These are phyloP conservation scores for Prosopis cineraria DNA, from an alignment of 306 rosid genomes.

Conservation along the genomic window DNA sequence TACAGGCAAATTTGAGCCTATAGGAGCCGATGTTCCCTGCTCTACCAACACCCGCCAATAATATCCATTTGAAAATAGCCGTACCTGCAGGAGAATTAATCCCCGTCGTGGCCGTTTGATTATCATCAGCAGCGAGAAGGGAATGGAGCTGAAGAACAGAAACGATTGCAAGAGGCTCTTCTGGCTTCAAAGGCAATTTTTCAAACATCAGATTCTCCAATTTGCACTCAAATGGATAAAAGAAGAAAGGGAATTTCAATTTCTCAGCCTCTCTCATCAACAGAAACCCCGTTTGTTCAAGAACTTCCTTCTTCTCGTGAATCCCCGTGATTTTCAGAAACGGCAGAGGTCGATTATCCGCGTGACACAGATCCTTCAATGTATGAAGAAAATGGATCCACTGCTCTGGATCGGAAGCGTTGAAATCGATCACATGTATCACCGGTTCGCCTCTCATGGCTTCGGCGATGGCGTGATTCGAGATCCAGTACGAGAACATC, in stretches of 20 bases:
- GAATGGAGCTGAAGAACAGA: constrained; percentile 68
- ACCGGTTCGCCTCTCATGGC: constrained; percentile 57
- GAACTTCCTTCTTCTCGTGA: constrained; percentile 60
- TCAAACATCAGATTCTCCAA: constrained; percentile 60
- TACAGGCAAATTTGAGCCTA: too few species aligned
- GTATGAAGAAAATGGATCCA: constrained; percentile 58
- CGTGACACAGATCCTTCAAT: constrained; percentile 42
- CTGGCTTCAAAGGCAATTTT: constrained; percentile 55
- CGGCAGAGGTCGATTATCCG: constrained; percentile 40
- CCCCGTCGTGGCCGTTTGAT: background rate
- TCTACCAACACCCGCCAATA: background rate
- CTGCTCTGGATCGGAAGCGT: constrained; percentile 55
- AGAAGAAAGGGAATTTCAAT: constrained; percentile 54
- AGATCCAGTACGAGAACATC: constrained; percentile 50
- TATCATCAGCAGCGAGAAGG: constrained; percentile 55
- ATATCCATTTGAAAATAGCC: background rate
- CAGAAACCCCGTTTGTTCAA: constrained; percentile 48
- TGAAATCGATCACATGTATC: constrained; percentile 70
- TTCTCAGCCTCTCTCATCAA: constrained; percentile 59
- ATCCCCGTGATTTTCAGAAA: constrained; percentile 58
- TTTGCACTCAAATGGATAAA: constrained; percentile 51
- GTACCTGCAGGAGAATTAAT: background rate
- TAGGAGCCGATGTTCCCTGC: too few species aligned
- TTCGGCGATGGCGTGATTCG: constrained; percentile 68
- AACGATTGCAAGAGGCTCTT: constrained; percentile 73